Percentiles rank a stretch among this genome's conserved stretches.
Evolutionary conservation across 108 stramenopile species (phyloP).

Genomic region (Hondaea fermentalgiana): DNA sequence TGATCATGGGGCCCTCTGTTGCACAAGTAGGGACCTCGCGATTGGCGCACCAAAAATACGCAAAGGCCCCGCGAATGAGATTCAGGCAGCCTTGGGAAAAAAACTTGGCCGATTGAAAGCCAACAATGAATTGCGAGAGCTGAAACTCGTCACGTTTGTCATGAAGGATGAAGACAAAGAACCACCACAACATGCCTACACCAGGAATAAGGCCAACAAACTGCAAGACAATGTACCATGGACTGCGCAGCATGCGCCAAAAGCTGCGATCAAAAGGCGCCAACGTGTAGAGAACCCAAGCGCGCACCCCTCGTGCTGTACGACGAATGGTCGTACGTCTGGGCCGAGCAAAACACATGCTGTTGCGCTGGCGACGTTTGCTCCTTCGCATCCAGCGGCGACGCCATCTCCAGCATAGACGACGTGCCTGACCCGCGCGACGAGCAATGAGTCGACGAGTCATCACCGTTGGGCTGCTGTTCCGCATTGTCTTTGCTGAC

Average conservation of each 20-base stretch:
- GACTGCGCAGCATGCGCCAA: not conserved
- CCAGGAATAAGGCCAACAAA: not conserved
- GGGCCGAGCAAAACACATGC: not conserved
- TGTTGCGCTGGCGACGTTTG: not conserved
- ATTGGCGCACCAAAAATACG: not conserved
- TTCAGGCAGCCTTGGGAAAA: not conserved
- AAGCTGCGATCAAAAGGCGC: not conserved
- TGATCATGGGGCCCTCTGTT: not conserved
- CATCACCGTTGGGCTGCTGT: too few species aligned
- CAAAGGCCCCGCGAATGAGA: not conserved
- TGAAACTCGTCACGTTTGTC: conserved; percentile 25
- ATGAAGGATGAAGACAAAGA: not conserved
- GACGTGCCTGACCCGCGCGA: not conserved
- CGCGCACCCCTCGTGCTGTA: not conserved
- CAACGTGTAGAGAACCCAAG: conserved; percentile 10
- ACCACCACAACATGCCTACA: conserved; percentile 20
- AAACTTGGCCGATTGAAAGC: conserved; percentile 16
- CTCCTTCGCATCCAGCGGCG: not conserved
- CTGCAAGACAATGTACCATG: not conserved
- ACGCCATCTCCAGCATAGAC: not conserved
- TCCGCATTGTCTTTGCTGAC: too few species aligned
- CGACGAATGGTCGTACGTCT: not conserved
- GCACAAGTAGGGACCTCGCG: not conserved
- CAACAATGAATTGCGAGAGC: conserved; percentile 22
- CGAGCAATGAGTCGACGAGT: too few species aligned